phyloP scores from a whole-genome alignment of 495 filamentous ascomycete species.

The Xylaria sp. region DNA sequence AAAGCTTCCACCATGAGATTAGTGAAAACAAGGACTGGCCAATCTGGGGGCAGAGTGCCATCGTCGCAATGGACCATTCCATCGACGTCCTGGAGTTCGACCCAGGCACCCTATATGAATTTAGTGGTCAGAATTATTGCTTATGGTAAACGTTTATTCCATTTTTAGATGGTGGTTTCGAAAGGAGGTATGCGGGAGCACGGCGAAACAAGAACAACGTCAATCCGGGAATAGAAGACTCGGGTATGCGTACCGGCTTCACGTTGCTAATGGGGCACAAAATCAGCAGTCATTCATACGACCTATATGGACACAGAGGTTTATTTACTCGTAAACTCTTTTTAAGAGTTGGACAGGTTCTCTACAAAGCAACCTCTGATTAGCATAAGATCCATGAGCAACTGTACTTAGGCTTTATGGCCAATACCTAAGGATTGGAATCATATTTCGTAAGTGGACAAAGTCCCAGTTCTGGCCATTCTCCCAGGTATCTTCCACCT shows the following conservation, averaged over 20 bases:
- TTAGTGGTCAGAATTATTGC: background rate
- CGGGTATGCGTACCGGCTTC: slow-evolving; percentile 42
- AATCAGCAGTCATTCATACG: slow-evolving; percentile 21
- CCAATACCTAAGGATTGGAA: slow-evolving; percentile 58
- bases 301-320: background rate
- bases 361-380: background rate
- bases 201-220: background rate
- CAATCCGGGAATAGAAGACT: background rate
- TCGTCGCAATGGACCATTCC: slow-evolving; percentile 53
- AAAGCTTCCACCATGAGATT: slow-evolving; percentile 37
- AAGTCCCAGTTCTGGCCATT: slow-evolving; percentile 62
- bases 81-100: slow-evolving; percentile 60
- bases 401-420: background rate
- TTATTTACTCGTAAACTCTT: slow-evolving; percentile 45
- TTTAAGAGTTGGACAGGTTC: slow-evolving; percentile 42
- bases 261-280: slow-evolving; percentile 41
- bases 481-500: slow-evolving; percentile 61
- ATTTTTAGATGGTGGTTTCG: background rate
- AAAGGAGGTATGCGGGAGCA: background rate
- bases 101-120: slow-evolving; percentile 51
- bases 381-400: background rate
- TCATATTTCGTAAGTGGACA: slow-evolving; percentile 59
- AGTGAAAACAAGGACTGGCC: slow-evolving; percentile 39
- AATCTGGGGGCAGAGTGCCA: slow-evolving; percentile 42
- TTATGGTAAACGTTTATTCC: background rate